Evolutionary conservation across 805 yeast species (phyloP).

Genomic region (Barnettozyma siamensis): DNA sequence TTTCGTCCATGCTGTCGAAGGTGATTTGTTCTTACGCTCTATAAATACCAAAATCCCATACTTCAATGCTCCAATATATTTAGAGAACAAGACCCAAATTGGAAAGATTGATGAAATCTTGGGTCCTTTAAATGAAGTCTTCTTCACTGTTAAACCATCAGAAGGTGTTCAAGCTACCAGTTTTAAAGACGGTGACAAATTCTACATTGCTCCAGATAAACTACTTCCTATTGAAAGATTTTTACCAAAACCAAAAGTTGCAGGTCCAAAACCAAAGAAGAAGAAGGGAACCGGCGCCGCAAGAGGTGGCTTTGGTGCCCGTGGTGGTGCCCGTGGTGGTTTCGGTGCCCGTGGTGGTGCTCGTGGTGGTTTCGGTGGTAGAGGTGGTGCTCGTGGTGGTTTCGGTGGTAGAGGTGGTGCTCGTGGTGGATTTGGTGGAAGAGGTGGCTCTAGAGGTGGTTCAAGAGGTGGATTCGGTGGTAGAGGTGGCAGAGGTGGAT

Average conservation of each 20-base stretch:
- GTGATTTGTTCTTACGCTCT: slow-evolving; percentile 94
- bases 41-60: slow-evolving; percentile 93
- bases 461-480: slow-evolving; percentile 28
- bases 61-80: slow-evolving; percentile 96
- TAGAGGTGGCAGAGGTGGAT: slow-evolving; percentile 25
- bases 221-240: slow-evolving; percentile 93
- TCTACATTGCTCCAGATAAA: slow-evolving; percentile 92
- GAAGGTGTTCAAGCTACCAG: slow-evolving; percentile 95
- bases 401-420: slow-evolving; percentile 4
- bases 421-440: slow-evolving; percentile 8
- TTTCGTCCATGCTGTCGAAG: slow-evolving; percentile 89
- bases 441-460: slow-evolving; percentile 24
- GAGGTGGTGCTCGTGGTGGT: slow-evolving; percentile 2
- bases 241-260: slow-evolving; percentile 90
- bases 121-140: slow-evolving; percentile 98
- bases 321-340: slow-evolving; percentile 35
- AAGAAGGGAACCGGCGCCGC: slow-evolving; percentile 41
- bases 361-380: slow-evolving; percentile 23
- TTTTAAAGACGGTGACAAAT: slow-evolving; percentile 93
- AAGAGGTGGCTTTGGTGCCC: slow-evolving; percentile 36
- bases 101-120: slow-evolving; percentile 98
- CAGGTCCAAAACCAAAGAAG: slow-evolving; percentile 76
- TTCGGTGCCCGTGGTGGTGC: slow-evolving; percentile 37
- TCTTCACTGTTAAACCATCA: slow-evolving; percentile 89
- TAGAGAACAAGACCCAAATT: slow-evolving; percentile 91